These are phyloP conservation scores for Teunomyces atbi DNA, from an alignment of 805 yeast genomes.

Conservation along the genomic window DNA sequence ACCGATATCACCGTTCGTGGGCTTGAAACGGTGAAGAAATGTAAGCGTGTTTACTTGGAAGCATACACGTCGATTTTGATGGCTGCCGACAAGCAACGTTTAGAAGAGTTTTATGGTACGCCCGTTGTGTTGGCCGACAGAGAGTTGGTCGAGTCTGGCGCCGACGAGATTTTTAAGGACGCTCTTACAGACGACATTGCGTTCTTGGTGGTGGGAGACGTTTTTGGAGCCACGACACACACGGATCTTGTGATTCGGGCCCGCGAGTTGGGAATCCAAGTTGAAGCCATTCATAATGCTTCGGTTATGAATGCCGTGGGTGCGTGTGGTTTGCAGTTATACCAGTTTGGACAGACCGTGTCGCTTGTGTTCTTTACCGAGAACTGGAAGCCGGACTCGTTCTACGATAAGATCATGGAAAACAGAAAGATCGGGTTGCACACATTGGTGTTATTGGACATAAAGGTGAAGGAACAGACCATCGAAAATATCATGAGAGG, in stretches of 20 bases:
- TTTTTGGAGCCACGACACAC: conserved; percentile 97
- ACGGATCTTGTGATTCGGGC: conserved; percentile 93
- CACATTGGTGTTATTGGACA: conserved; percentile 83
- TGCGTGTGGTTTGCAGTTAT: conserved; percentile 93
- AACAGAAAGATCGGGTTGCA: conserved; percentile 89
- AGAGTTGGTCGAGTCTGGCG: conserved; percentile 87
- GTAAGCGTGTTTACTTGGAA: conserved; percentile 90
- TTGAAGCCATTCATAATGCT: conserved; percentile 89
- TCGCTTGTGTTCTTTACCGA: conserved; percentile 95
- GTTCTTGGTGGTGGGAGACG: conserved; percentile 95
- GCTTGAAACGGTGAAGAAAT: conserved; percentile 73
- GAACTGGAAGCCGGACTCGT: conserved; percentile 93
- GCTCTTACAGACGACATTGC: conserved; percentile 86
- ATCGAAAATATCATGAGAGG: conserved; percentile 93
- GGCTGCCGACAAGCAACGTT: conserved; percentile 77
- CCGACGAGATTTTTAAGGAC: conserved; percentile 74
- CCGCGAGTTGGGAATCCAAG: conserved; percentile 72
- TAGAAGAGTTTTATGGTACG: conserved; percentile 84
- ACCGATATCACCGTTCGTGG: conserved; percentile 95
- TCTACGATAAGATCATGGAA: conserved; percentile 85
- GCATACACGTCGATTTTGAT: conserved; percentile 93
- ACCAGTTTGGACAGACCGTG: conserved; percentile 96
- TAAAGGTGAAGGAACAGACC: conserved; percentile 95
- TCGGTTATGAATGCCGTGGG: conserved; percentile 98
- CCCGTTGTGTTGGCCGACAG: conserved; percentile 88